Evolutionary conservation across 2,329 filamentous ascomycete genomes (phyloP), one percentile per base, ranked within the genome.

Genomic region (Nemania sp.): DNA sequence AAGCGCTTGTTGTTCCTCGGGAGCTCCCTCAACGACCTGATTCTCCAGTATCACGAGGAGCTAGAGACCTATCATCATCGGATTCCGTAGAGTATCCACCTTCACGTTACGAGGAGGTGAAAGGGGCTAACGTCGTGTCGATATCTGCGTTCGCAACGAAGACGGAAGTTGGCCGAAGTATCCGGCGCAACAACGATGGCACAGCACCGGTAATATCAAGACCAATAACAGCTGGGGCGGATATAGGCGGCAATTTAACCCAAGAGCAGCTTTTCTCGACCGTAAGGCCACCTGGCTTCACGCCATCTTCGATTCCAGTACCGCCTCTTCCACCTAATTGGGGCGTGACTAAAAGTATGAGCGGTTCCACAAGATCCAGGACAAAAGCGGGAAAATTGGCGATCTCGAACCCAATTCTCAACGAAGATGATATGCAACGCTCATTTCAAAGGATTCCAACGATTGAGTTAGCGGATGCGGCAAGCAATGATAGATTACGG

Each of bases 341-440:
- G 45, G 41, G 46, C 11, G 31, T 45, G 1, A 24, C 31, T 15
- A 54, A 59, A 57, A 62, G 48, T 36, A 8, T 31, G 2, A 14
- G 28, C 58, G 67, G 60, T 15, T 52, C 48, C 30, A 31, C 17
- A n/a, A 59, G 62, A 8, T 34, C 59, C 12, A 66, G 62, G 45
- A 57, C 62, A 17, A 66, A 71, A 22, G 66, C 65, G 5, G 72
- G 71, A 6, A 80, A 75, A 52, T 58, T 78, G 15, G 63, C 65
- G 4, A 83, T 83, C 28, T 82, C 80, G 9, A 70, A 73, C 11
- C 80, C 81, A 0, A 73, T 83, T 30, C 60, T 80, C 11, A 56
- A 56, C 7, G 57, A 62, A 31, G 59, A 64, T 28, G 56, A 63
- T 19, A 56, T 56, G 49, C 58, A 60, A 26, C 65, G 64, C 36